phyloP scores from a whole-genome alignment of 2,329 filamentous ascomycete genomes.

The Pestalotiopsis sp. region DNA sequence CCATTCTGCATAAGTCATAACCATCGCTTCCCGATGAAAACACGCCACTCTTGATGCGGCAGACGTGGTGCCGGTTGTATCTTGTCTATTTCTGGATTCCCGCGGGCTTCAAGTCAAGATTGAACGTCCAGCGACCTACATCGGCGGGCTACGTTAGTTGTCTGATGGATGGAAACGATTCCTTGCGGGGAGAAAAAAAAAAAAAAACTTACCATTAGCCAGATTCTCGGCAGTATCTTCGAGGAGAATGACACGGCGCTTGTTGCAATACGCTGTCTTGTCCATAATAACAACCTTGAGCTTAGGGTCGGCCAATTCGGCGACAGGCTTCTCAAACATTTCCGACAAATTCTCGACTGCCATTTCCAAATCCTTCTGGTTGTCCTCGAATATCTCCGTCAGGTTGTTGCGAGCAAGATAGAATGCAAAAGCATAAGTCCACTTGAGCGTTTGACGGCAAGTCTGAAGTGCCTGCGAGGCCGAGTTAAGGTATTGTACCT shows the following conservation, averaged over 20 bases:
- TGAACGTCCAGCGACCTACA: conserved; percentile 34
- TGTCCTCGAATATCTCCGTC: conserved; percentile 97
- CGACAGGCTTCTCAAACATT: conserved; percentile 98
- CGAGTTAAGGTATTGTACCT: conserved; percentile 94
- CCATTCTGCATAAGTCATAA: neutral
- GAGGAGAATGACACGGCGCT: conserved; percentile 84
- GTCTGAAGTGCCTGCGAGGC: conserved; percentile 93
- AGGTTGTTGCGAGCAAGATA: conserved; percentile 96
- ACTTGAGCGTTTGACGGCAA: conserved; percentile 97
- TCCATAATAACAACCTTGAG: conserved; percentile 98
- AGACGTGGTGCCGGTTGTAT: neutral
- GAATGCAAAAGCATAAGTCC: conserved; percentile 98
- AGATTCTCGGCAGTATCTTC: conserved; percentile 93
- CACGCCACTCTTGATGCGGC: neutral
- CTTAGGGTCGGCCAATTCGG: conserved; percentile 82
- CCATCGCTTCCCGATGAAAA: too few species aligned
- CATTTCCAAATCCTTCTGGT: conserved; percentile 97
- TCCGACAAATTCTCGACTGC: conserved; percentile 96
- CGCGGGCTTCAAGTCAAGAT: conserved; percentile 31
- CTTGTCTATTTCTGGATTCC: conserved; percentile 9
- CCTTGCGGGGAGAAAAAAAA: neutral
- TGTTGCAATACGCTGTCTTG: conserved; percentile 96
- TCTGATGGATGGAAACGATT: neutral
- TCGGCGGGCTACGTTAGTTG: neutral
- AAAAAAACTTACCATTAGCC: conserved; percentile 69